A percentile compares a stretch with the other conserved stretches of the same genome.
Evolutionary conservation across 108 stramenopile genomes (phyloP).

Genomic region (Fistulifera solaris): DNA sequence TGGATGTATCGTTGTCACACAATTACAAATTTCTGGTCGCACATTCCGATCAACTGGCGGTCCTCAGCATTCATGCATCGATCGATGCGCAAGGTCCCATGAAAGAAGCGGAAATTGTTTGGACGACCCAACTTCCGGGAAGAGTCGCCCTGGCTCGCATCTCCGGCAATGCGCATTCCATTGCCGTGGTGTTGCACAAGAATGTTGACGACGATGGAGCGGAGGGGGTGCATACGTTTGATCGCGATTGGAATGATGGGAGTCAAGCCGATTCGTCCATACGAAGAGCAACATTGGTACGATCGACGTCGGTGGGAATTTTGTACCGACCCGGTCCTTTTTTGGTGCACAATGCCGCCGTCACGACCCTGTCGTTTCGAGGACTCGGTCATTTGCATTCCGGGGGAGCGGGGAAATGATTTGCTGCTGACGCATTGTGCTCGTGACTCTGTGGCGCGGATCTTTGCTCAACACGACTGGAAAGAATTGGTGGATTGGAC

Average conservation of each 20-base stretch:
- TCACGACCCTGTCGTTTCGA: conserved; percentile 69
- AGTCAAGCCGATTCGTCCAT: neutral
- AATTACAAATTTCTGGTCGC: conserved; percentile 43
- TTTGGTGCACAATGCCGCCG: conserved; percentile 56
- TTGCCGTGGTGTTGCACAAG: conserved; percentile 44
- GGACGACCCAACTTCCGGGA: conserved; percentile 52
- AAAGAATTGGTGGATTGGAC: conserved; percentile 69
- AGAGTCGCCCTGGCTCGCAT: conserved; percentile 41
- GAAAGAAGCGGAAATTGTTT: conserved; percentile 41
- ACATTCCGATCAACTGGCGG: conserved; percentile 57
- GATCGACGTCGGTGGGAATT: conserved; percentile 36
- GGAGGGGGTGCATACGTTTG: conserved; percentile 51
- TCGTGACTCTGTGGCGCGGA: conserved; percentile 41
- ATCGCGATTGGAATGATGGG: conserved; percentile 48
- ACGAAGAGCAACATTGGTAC: conserved; percentile 4
- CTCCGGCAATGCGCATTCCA: conserved; percentile 64
- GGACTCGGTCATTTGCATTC: conserved; percentile 50
- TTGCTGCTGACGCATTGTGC: conserved; percentile 66
- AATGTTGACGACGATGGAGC: conserved; percentile 19
- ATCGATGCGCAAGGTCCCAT: too few relatives aligned
- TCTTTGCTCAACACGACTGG: conserved; percentile 74
- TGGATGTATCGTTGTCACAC: conserved; percentile 20
- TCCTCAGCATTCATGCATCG: conserved; percentile 21
- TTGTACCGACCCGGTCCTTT: conserved; percentile 76
- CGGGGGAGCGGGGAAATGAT: conserved; percentile 67